phyloP scores from a whole-genome alignment of 192 early-diverging fungal species.

The Lunasporangiospora selenospora region DNA sequence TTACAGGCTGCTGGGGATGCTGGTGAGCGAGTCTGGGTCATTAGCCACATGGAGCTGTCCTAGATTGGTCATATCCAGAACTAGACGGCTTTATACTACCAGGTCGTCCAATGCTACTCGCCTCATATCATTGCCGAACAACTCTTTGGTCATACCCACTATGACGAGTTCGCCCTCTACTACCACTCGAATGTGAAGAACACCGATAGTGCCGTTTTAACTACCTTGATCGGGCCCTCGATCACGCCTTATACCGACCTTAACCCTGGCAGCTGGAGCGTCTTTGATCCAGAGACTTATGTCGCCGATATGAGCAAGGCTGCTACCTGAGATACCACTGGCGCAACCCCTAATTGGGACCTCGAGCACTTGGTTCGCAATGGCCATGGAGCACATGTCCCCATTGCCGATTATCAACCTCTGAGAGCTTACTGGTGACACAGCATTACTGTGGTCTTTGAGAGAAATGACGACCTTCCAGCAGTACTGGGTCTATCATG shows the following conservation, averaged over 20 bases:
- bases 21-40: conserved; percentile 57
- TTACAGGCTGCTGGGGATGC: conserved; percentile 57
- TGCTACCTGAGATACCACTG: conserved; percentile 22
- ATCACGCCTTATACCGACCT: conserved; percentile 53
- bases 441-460: conserved; percentile 46
- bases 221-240: conserved; percentile 54
- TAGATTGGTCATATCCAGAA: conserved; percentile 53
- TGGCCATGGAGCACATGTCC: conserved; percentile 20
- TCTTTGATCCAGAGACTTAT: conserved; percentile 55
- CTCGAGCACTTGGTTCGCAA: conserved; percentile 53
- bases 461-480: conserved; percentile 43
- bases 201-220: conserved; percentile 42
- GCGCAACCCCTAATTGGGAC: conserved; percentile 47
- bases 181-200: conserved; percentile 26
- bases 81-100: conserved; percentile 53
- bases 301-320: conserved; percentile 50
- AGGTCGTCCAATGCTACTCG: conserved; percentile 56
- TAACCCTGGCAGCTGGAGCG: conserved; percentile 60
- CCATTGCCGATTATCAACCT: conserved; percentile 8
- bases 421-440: conserved; percentile 56
- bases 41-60: conserved; percentile 57
- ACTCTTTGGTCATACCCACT: conserved; percentile 62
- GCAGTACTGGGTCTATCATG: conserved; percentile 43
- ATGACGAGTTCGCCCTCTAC: conserved; percentile 55
- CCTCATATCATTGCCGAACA: conserved; percentile 58